Percentiles rank a stretch among this genome's conserved stretches.
Conservation (phyloP, 768 basidiomycete species). For the Lepiota subincarnata region DNA sequence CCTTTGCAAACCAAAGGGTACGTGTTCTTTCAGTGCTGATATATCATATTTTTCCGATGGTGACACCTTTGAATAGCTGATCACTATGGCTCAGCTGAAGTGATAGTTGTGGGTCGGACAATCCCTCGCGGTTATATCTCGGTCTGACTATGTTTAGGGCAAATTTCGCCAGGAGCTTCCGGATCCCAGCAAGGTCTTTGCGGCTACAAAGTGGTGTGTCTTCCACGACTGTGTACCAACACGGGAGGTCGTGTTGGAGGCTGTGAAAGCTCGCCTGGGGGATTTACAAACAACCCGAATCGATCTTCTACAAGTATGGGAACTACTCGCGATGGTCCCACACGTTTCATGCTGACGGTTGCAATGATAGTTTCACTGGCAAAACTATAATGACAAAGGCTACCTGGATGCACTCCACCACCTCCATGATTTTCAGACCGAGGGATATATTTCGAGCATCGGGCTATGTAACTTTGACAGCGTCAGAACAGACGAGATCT, state of each 20-base stretch:
- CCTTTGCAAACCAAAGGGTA: conserved; percentile 24
- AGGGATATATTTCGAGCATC: conserved; percentile 56
- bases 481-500: conserved; percentile 69
- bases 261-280: conserved; percentile 61
- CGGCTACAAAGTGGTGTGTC: conserved; percentile 86
- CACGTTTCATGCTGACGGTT: conserved; percentile 1
- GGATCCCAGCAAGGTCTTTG: conserved; percentile 43
- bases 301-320: conserved; percentile 66
- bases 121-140: conserved; percentile 8
- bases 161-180: conserved; percentile 54
- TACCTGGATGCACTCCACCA: conserved; percentile 40
- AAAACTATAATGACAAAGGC: conserved; percentile 49
- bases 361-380: conserved; percentile 66
- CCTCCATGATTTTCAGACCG: conserved; percentile 54
- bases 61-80: conserved; percentile 48
- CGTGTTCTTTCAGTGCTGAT: conserved; percentile 1
- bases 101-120: conserved; percentile 59
- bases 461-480: conserved; percentile 82
- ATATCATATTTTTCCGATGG: background rate
- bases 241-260: conserved; percentile 54
- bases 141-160: conserved; percentile 46
- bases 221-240: conserved; percentile 51
- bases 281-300: conserved; percentile 55
- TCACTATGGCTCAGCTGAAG: conserved; percentile 83
- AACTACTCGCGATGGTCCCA: conserved; percentile 1